Base-by-base conservation (phyloP, 2,329 filamentous ascomycete genomes). In the Arthroderma sp. region DNA sequence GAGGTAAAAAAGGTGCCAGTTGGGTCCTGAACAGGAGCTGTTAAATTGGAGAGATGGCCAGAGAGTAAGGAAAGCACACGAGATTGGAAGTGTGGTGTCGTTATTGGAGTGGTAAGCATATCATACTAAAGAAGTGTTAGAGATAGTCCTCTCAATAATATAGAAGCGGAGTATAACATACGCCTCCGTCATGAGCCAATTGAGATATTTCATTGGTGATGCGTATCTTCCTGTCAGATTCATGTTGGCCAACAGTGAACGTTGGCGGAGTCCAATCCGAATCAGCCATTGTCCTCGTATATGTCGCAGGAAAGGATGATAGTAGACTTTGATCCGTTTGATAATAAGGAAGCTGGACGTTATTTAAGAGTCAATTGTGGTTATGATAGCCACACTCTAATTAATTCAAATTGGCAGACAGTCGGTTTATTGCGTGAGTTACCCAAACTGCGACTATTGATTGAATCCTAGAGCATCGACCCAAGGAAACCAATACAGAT, bases 211-310 rank as follows among this genome's bases (percentile, higher is more conserved):
- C 69, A 39, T 39, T 54, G 81, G 75, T 35, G 76, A 71, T 44
- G 15, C 25, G n/a, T 15, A 74, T 61, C 15, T 71, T 65, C 17
- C 81, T 75, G 58, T 77, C 77, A 37, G 74, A 76, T 66, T 84
- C 81, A 73, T 85, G 81, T 58, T 84, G 80, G 59, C 81, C 82
- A 61, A 85, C 73, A 63, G 79, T 82, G 65, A 84, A 82, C 17
- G 76, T 70, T 21, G 79, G 74, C 37, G 63, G 63, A 56, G 67
- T 64, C 47, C 71, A 56, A 11, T 62, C 61, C 3, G 58, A 31
- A 6, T 52, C 15, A 15, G 60, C 62, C 62, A 63, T 63, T 1
- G 21, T 60, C 25, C 13, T 4, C 25, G 49, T 21, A 41, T 37
- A 25, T 55, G 35, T 28, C 19, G 43, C 17, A 15, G 44, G n/a